A percentile compares a stretch with the other conserved stretches of the same genome.
Conservation (phyloP, 331 rosid genomes). For the Erythrophleum ivorense region DNA sequence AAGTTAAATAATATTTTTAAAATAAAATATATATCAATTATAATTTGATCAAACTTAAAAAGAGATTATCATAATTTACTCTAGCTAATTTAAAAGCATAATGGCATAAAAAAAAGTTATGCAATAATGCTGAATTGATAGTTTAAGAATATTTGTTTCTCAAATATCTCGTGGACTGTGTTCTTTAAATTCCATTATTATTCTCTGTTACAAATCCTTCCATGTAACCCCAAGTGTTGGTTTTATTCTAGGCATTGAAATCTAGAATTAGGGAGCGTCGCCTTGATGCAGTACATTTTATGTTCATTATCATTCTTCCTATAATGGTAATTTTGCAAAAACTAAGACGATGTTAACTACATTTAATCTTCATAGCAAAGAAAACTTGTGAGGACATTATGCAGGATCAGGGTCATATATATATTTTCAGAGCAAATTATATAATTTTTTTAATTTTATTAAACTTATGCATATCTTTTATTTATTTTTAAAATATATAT, state of each 20-base stretch:
- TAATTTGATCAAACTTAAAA: too few species aligned
- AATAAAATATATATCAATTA: too few species aligned
- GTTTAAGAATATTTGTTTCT: slow-evolving; percentile 26
- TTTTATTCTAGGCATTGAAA: not conserved
- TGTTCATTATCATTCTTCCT: not conserved
- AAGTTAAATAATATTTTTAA: too few species aligned
- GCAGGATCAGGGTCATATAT: not conserved
- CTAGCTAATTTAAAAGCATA: not conserved
- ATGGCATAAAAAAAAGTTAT: not conserved
- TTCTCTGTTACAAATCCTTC: not conserved
- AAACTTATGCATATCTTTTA: too few species aligned
- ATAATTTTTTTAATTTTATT: too few species aligned
- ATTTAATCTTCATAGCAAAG: not conserved
- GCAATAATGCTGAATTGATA: not conserved
- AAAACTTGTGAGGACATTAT: not conserved
- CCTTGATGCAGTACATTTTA: not conserved
- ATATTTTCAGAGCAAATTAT: too few species aligned
- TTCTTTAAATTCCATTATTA: not conserved
- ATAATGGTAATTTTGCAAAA: not conserved
- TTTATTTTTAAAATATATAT: too few species aligned
- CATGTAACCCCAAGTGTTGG: not conserved
- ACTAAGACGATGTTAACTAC: not conserved
- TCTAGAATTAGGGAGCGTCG: not conserved
- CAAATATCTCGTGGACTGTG: not conserved
- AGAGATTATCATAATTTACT: not conserved